Evolutionary conservation across 306 rosid genomes (phyloP), one percentile per base, ranked within the genome.

Genomic region (Castanea sativa): DNA sequence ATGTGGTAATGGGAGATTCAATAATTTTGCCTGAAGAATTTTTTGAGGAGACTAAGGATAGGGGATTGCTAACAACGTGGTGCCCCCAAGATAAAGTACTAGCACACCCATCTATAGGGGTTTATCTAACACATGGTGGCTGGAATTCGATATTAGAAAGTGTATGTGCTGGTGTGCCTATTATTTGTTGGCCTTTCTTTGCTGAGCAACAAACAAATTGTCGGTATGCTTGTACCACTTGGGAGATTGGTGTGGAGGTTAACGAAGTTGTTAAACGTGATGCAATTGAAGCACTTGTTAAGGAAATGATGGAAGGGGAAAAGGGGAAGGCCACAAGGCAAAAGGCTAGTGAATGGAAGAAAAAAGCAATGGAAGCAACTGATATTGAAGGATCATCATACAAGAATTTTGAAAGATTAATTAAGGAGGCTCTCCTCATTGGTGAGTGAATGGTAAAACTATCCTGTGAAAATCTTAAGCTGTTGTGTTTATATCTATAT

Each of bases 131-230:
- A 15, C 93, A 87, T 55, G 71, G 89, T 78, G 91, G 89, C 4
- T 89, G 93, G 93, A 89, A 89, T 71, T 87, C 91, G 18, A 69
- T 45, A 0, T 20, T 56, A 4, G 93, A 89, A 72, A 75, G 78
- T 68, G 2, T 87, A 2, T 67, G 83, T 75, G 71, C 53, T 10
- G 88, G 91, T 35, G 85, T 83, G 23, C 91, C 88, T 56, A 10
- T 87, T 2, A 87, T 87, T 20, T 81, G 87, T 27, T 89, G 88
- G 91, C 93, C 93, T 25, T 89, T 85, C 71, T 87, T 87, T 21
- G 85, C 84, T 0, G 88, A 89, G 25, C 89, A 89, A 6, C 89
- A 83, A 64, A 75, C 79, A 0, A 88, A 84, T 59, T 83, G 88
- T 78, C 73, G 86, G 14, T 89, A 74, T 71, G 87, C 84, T 6